Evolutionary conservation across 441 rosid species (phyloP), one percentile per base, ranked within the genome.

Genomic region (Gossypium gossypioides): DNA sequence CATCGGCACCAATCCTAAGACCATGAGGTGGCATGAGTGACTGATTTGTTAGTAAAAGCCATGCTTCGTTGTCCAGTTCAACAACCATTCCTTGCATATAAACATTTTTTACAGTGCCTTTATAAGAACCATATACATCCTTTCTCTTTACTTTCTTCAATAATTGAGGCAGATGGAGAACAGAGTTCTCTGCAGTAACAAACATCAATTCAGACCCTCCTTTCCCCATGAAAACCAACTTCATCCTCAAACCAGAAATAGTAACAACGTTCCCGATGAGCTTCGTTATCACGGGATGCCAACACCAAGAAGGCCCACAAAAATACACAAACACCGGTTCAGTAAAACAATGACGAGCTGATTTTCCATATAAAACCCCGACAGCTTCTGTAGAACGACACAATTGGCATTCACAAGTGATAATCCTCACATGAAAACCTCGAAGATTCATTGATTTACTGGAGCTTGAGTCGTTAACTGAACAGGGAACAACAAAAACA

Each of bases 11-110:
- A 65, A 78, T 80, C 68, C 99, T 85, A 56, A 89, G 79, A 84
- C 96, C 78, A 73, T 86, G 99, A 0, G 96, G 89, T 54, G 77
- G 81, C 44, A 54, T 69, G 46, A 79, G 82, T 29, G 80, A 81
- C 68, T 75, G 86, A 83, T 89, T 95, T 6, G 91, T 86, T 73
- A 88, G 82, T 63, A 95, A 73, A 78, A 95, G 95, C 98, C 93
- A 95, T 12, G 90, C 92, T 72, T 91, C 89, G 58, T 85, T 81
- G 57, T 92, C 97, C 81, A 95, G 80, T 85, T 92, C 97, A 75
- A 90, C 81, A 74, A 87, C 86, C 92, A 81, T 85, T 51, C 96
- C 98, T 67, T 84, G 86, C 91, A 87, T 71, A 78, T 86, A 87
- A 12, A 91, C 54, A 54, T 88, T 90, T 70, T 72, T 91, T n/a